These are phyloP conservation scores for Chrysophaeum taylorii DNA, from an alignment of 352 stramenopile genomes.

Conservation along the genomic window DNA sequence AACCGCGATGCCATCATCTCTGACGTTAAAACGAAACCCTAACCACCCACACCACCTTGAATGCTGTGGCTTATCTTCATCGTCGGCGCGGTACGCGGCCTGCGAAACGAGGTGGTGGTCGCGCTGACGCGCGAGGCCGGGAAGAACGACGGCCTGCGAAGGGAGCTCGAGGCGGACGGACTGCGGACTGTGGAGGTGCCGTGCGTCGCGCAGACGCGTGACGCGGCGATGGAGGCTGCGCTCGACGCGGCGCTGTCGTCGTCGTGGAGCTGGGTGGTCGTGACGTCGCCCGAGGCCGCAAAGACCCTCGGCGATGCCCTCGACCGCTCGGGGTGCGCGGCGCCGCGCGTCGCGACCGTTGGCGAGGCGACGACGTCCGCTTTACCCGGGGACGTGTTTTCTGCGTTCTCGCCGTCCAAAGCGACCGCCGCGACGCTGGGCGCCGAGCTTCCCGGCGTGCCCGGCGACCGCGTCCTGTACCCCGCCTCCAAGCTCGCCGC, in stretches of 20 bases:
- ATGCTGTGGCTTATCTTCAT: too few relatives aligned
- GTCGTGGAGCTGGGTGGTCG: constrained; percentile 14
- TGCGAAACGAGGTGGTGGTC: constrained; percentile 13
- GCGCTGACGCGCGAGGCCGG: constrained; percentile 20
- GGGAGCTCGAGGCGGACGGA: neutral
- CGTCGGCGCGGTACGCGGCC: too few relatives aligned
- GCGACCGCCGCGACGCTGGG: constrained; percentile 10
- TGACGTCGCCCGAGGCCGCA: constrained; percentile 20
- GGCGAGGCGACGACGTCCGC: constrained; percentile 10
- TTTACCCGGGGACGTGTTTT: neutral
- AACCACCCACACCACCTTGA: too few relatives aligned
- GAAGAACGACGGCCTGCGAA: constrained; percentile 15
- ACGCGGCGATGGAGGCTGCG: neutral
- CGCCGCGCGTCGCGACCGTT: constrained; percentile 10
- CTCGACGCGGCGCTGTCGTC: neutral
- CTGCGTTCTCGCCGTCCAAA: constrained; percentile 14
- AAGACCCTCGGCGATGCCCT: neutral
- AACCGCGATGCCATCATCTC: too few relatives aligned
- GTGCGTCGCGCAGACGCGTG: constrained; percentile 11
- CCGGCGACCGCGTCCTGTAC: constrained; percentile 15
- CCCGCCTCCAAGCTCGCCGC: constrained; percentile 17
- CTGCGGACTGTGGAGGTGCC: constrained; percentile 1
- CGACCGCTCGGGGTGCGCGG: neutral
- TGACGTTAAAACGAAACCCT: too few relatives aligned
- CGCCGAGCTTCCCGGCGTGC: constrained; percentile 10